Evolutionary conservation across 306 rosid species (phyloP).

Genomic region (Lagenaria siceraria): DNA sequence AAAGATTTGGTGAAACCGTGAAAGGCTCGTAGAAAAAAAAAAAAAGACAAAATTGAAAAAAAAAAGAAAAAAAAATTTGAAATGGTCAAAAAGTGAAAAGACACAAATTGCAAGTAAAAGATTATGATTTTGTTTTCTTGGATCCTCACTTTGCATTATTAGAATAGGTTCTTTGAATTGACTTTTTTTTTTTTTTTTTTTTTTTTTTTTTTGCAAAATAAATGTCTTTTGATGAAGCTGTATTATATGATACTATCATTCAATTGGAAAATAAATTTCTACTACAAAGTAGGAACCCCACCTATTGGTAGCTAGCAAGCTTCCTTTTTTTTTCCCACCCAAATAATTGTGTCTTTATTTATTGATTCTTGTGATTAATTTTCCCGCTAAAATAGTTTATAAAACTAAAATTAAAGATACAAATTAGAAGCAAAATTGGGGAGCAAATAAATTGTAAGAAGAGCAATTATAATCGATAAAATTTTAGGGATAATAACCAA

Average conservation of each 20-base stretch:
- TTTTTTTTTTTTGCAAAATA: neutral
- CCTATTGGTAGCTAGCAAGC: neutral
- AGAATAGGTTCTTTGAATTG: constrained; percentile 19
- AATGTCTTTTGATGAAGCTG: neutral
- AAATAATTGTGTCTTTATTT: neutral
- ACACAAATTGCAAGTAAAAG: constrained; percentile 13
- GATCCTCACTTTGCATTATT: constrained; percentile 25
- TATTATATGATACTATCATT: neutral
- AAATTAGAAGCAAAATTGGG: no score
- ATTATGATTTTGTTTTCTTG: constrained; percentile 43
- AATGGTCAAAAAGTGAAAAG: constrained; percentile 8
- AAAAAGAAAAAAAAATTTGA: neutral
- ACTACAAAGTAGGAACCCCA: neutral
- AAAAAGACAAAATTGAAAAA: neutral
- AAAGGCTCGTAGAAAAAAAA: neutral
- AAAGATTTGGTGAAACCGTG: neutral
- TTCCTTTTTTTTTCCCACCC: neutral
- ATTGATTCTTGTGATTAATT: neutral
- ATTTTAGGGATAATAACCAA: no score
- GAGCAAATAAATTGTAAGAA: no score
- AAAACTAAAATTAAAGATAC: no score
- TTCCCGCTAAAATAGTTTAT: no score
- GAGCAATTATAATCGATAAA: no score
- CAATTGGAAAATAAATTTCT: neutral
- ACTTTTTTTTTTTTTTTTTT: no score